phyloP scores from a whole-genome alignment of 2,329 filamentous ascomycete genomes.

The Fusarium denticulatum region DNA sequence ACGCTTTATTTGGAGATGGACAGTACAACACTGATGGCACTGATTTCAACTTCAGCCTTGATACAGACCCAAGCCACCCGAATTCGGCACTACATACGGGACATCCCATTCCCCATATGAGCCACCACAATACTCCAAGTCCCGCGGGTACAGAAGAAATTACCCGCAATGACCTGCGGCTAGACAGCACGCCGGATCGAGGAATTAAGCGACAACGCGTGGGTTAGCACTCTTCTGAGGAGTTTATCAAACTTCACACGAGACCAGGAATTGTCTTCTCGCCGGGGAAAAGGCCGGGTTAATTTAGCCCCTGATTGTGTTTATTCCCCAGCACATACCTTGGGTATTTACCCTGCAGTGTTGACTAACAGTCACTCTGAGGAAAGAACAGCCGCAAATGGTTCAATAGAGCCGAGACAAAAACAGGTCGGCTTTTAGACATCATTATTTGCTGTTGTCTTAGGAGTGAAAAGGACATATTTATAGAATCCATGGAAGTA shows the following conservation, averaged over 20 bases:
- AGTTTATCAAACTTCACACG: background rate
- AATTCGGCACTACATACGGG: constrained; percentile 46
- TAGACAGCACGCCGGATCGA: constrained; percentile 40
- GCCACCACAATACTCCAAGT: constrained; percentile 53
- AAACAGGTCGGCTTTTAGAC: constrained; percentile 1
- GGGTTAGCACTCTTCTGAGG: constrained; percentile 32
- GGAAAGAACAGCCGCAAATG: background rate
- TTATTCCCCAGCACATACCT: constrained; percentile 3
- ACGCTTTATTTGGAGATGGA: constrained; percentile 51
- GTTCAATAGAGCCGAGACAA: background rate
- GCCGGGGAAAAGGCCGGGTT: background rate
- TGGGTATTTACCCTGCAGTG: background rate
- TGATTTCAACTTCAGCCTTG: constrained; percentile 64
- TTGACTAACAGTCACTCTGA: background rate
- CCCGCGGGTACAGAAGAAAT: constrained; percentile 63
- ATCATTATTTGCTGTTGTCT: background rate
- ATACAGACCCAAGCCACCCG: constrained; percentile 45
- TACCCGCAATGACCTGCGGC: constrained; percentile 52
- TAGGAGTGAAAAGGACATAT: background rate
- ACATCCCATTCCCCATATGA: constrained; percentile 8
- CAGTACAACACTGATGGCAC: constrained; percentile 55
- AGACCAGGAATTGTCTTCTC: background rate
- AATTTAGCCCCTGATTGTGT: background rate
- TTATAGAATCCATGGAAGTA: constrained; percentile 12
- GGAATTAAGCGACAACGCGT: constrained; percentile 53